Base-by-base conservation (phyloP, 768 basidiomycete genomes). In the Mycena rebaudengoi region DNA sequence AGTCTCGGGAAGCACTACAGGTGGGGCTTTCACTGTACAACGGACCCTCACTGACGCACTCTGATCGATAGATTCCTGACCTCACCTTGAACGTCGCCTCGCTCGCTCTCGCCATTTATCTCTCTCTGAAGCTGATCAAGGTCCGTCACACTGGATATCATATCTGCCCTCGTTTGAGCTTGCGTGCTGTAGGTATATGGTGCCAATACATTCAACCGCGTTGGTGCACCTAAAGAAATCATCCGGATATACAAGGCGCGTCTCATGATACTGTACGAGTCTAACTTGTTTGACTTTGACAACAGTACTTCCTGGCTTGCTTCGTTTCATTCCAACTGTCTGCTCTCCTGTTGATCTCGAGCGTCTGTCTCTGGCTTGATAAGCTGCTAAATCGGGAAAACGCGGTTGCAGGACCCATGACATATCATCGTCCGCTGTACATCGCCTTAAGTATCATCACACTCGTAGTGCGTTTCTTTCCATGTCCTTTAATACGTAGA, bases 201-300 rank as follows among this genome's bases (percentile, higher is more conserved):
- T 33, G 50, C 52, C 45, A 49, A 73, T 7, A 76, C 78, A 7
- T 79, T 81, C 64, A 77, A 70, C 35, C 73, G 75, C 29, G 76
- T 76, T 29, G 78, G 79, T 11, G 78, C 79, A 12, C 73, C 77
- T 1, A 65, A 66, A n/a, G 65, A 70, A 16, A 70, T 82, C 30
- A 64, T 80, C 51, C 68, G 72, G 25, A 69, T 80, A 26, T 80
- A 81, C 69, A 69, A 69, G 35, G 78, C 77, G 48, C 37, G 73
- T 35, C 11, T 14, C 14, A 4, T 44, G 18, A 5, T 21, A 13
- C 18, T 29, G 7, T 13, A n/a, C 23, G 11, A n/a, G 4, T 57
- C 37, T 18, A 52, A 18, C 37, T 64, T 23, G 39, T 21, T 43
- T 7, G 30, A 7, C 13, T 10, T 23, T 33, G 10, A 2, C 6